phyloP scores from a whole-genome alignment of 2,329 filamentous ascomycete species.

The Lecanicillium sp. region DNA sequence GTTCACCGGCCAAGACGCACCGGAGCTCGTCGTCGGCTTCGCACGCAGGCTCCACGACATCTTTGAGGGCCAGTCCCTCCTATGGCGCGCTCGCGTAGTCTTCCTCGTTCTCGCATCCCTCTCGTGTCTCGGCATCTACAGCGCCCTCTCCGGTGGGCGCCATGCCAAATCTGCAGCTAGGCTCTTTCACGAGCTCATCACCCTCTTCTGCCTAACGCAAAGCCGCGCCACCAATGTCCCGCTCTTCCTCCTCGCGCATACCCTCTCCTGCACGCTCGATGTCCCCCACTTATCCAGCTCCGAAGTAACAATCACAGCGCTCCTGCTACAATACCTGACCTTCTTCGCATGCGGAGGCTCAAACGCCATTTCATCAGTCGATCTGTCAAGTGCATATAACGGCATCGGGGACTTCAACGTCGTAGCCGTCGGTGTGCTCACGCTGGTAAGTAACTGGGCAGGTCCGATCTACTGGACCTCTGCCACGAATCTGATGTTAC shows the following conservation, averaged over 20 bases:
- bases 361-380: conserved; percentile 92
- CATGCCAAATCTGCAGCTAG: conserved; percentile 21
- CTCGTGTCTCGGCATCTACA: conserved; percentile 29
- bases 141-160: conserved; percentile 21
- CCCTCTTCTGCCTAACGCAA: conserved; percentile 78
- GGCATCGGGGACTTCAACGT: conserved; percentile 77
- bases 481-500: conserved; percentile 51
- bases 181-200: conserved; percentile 62
- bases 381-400: conserved; percentile 92
- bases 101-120: conserved; percentile 38
- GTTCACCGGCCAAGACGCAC: conserved; percentile 81
- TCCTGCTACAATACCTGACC: conserved; percentile 71
- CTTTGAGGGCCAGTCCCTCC: conserved; percentile 34
- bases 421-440: conserved; percentile 69
- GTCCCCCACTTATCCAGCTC: conserved; percentile 37
- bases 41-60: conserved; percentile 30
- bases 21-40: conserved; percentile 60
- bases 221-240: conserved; percentile 79
- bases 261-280: conserved; percentile 44
- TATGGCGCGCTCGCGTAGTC: conserved; percentile 40
- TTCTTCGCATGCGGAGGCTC: conserved; percentile 90
- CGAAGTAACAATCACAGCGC: conserved; percentile 59
- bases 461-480: conserved; percentile 82
- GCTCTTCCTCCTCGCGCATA: conserved; percentile 66
- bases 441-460: conserved; percentile 86